These are phyloP conservation scores for Ceratocystiopsis minuta DNA, from an alignment of 2,329 filamentous ascomycete genomes.

Conservation along the genomic window DNA sequence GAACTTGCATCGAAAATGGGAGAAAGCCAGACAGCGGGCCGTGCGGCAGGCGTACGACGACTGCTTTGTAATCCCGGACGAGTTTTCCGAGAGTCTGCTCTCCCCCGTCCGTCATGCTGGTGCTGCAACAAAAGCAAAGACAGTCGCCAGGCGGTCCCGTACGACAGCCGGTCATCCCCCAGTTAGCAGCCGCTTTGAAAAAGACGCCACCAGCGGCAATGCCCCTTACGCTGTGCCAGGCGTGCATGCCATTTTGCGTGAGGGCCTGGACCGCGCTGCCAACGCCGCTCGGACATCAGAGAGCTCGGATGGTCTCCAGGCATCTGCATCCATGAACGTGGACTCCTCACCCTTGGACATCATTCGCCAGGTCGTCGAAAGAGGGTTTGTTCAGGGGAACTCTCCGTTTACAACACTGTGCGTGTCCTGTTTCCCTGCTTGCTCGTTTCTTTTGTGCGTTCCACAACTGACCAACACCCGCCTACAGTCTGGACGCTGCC, in stretches of 20 bases:
- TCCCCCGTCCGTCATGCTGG: background rate
- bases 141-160: too few relatives aligned
- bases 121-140: too few relatives aligned
- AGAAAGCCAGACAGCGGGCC: slow-evolving; percentile 2
- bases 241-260: background rate
- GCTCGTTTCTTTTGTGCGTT: background rate
- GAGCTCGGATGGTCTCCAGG: background rate
- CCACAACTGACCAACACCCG: background rate
- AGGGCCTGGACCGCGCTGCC: background rate
- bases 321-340: too few relatives aligned
- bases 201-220: background rate
- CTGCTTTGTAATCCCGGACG: slow-evolving; percentile 18
- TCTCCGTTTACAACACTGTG: slow-evolving; percentile 8
- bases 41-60: slow-evolving; percentile 10
- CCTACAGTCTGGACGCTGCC: slow-evolving; percentile 5
- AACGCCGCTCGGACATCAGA: background rate
- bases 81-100: slow-evolving; percentile 19
- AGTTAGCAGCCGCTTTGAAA: background rate
- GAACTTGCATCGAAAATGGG: background rate
- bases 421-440: background rate
- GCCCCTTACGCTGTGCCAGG: too few relatives aligned
- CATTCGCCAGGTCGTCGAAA: slow-evolving; percentile 2
- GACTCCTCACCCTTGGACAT: slow-evolving; percentile 1
- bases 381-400: background rate
- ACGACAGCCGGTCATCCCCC: background rate